Evolutionary conservation across 2,329 filamentous ascomycete genomes (phyloP).

Genomic region (Talaromyces sp.): DNA sequence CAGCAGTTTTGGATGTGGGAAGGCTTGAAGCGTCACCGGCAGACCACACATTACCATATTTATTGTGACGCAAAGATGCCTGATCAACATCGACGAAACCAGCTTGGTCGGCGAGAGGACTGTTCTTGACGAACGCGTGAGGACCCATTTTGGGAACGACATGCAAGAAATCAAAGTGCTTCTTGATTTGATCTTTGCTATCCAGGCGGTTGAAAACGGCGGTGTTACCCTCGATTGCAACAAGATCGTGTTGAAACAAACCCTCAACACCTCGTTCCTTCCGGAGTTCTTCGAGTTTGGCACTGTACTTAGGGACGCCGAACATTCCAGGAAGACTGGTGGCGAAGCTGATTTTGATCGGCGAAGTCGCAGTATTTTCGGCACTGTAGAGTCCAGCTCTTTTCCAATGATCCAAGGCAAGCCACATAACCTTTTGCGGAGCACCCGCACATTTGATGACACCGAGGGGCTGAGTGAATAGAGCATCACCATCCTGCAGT

Average conservation of each 20-base stretch:
- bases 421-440: constrained; percentile 62
- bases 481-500: constrained; percentile 50
- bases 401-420: constrained; percentile 60
- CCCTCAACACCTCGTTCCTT: constrained; percentile 56
- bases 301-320: constrained; percentile 59
- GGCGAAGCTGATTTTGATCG: constrained; percentile 55
- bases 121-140: constrained; percentile 54
- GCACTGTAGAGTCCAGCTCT: constrained; percentile 51
- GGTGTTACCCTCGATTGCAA: constrained; percentile 52
- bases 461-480: constrained; percentile 60
- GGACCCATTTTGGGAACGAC: constrained; percentile 60
- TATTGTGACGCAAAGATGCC: constrained; percentile 52
- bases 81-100: constrained; percentile 60
- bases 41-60: constrained; percentile 58
- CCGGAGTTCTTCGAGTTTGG: constrained; percentile 53
- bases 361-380: constrained; percentile 32
- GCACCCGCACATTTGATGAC: constrained; percentile 61
- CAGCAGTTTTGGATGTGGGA: constrained; percentile 57
- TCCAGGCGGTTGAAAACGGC: constrained; percentile 50
- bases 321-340: constrained; percentile 59
- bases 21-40: constrained; percentile 58
- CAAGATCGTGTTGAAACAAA: constrained; percentile 57
- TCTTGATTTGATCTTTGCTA: constrained; percentile 45
- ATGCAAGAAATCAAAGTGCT: constrained; percentile 55
- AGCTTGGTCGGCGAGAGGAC: constrained; percentile 52